Evolutionary conservation across 495 filamentous ascomycete species (phyloP), one percentile per base, ranked within the genome.

Genomic region (Podospora comata): DNA sequence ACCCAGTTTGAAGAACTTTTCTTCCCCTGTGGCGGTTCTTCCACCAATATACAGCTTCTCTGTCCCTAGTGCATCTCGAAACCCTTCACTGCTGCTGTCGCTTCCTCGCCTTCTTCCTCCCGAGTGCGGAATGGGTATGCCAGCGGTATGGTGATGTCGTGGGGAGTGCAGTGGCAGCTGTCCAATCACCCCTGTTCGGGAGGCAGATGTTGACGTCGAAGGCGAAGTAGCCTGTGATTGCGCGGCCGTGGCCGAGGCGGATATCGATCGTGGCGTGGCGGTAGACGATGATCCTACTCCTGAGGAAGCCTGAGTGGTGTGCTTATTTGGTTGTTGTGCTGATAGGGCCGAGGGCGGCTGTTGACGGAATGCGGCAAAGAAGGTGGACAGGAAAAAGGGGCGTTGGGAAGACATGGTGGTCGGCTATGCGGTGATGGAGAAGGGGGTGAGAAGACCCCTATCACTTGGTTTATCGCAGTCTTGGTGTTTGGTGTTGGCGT

Each of bases 21-120:
- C 93, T 74, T 97, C 93, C 4, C 93, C 93, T 1, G 80, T 84
- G n/a, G 92, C 89, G 39, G 92, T 96, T 71, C 90, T 80, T 2
- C 93, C 93, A 2, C 93, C 93, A 64, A 97, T 92, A 77, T 94
- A 97, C 89, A 92, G 92, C 70, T 84, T 84, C 80, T 96, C 93
- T 0, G 85, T 85, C 0, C 91, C 91, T 2, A 89, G 71, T 5
- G 88, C 88, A 71, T 96, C 93, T 19, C 91, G 80, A 71, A 96
- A 96, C 6, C 88, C 88, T 62, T 92, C 91, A 54, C 86, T 90
- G 60, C 88, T 90, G 74, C 87, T 92, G 70, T 93, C 91, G 66
- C 90, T 92, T 48, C 92, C 92, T 61, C 93, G 84, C 65, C 93
- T 83, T 53, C 87, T 61, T 26, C 67, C 48, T 53, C 23, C 32